These are phyloP conservation scores for Jacaranda copaia DNA, from an alignment of 257 asterid genomes.

Conservation along the genomic window DNA sequence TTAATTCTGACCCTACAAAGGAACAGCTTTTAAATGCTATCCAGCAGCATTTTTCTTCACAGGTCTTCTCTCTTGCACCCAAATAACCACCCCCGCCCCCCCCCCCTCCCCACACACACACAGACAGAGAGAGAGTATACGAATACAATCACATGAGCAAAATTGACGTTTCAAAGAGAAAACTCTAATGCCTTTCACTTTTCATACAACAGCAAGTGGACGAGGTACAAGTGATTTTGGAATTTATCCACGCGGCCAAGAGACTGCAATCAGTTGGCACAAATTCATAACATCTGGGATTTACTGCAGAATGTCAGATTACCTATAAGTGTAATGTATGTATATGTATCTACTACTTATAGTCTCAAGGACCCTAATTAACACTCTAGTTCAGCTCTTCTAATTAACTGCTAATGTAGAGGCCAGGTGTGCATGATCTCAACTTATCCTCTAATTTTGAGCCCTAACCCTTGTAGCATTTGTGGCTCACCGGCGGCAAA, in stretches of 20 bases:
- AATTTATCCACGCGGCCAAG: constrained; percentile 84
- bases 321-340: constrained; percentile 47
- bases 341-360: constrained; percentile 32
- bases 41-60: constrained; percentile 85
- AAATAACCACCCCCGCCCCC: no score
- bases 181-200: constrained; percentile 21
- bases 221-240: constrained; percentile 85
- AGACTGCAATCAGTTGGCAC: constrained; percentile 56
- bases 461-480: constrained; percentile 51
- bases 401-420: constrained; percentile 60
- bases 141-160: no score
- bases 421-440: constrained; percentile 46
- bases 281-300: constrained; percentile 45
- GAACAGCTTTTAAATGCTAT: constrained; percentile 73
- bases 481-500: constrained; percentile 21
- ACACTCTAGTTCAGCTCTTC: constrained; percentile 32
- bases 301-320: constrained; percentile 31
- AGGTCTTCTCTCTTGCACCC: constrained; percentile 47
- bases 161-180: not conserved
- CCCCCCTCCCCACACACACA: not conserved
- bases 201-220: constrained; percentile 66
- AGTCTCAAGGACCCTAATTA: constrained; percentile 36
- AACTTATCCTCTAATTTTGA: constrained; percentile 31
- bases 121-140: not conserved
- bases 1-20: constrained; percentile 67